A percentile compares a stretch with the other conserved stretches of the same genome.
phyloP scores from a whole-genome alignment of 2,329 filamentous ascomycete genomes.

The Microascus cirrosus region DNA sequence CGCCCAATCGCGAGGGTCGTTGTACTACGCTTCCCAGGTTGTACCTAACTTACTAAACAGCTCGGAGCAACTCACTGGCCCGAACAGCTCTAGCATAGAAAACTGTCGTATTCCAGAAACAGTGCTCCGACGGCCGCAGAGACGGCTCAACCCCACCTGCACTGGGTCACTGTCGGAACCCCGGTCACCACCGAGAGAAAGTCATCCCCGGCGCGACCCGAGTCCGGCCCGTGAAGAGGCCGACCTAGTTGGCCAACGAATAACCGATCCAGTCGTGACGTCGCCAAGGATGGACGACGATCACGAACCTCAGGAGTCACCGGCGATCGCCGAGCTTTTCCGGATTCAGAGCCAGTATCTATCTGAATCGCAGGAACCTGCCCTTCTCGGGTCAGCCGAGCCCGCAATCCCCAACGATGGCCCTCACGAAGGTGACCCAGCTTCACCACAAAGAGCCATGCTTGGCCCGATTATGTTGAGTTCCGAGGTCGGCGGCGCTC shows the following conservation, averaged over 20 bases:
- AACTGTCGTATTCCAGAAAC: slow-evolving; percentile 9
- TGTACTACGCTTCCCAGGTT: neutral
- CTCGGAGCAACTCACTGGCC: slow-evolving; percentile 3
- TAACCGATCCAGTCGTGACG: neutral
- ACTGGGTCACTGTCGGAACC: neutral
- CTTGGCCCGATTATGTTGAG: neutral
- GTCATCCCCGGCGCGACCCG: neutral
- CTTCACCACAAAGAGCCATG: neutral
- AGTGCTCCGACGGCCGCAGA: slow-evolving; percentile 5
- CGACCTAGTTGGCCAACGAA: neutral
- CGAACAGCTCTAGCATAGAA: neutral
- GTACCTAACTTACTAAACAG: neutral
- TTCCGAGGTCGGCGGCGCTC: neutral
- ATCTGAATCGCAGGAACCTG: neutral
- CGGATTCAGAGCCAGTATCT: neutral
- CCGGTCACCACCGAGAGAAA: neutral
- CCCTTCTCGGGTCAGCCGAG: neutral
- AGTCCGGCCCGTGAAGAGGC: neutral
- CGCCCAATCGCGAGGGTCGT: neutral
- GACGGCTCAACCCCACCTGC: neutral
- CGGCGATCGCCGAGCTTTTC: neutral
- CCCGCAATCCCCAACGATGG: neutral
- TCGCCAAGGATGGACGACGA: neutral
- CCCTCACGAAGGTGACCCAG: neutral
- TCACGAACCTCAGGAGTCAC: neutral